These are phyloP conservation scores for Aspergillus phoenicis DNA, from an alignment of 2,329 filamentous ascomycete genomes.

Conservation along the genomic window DNA sequence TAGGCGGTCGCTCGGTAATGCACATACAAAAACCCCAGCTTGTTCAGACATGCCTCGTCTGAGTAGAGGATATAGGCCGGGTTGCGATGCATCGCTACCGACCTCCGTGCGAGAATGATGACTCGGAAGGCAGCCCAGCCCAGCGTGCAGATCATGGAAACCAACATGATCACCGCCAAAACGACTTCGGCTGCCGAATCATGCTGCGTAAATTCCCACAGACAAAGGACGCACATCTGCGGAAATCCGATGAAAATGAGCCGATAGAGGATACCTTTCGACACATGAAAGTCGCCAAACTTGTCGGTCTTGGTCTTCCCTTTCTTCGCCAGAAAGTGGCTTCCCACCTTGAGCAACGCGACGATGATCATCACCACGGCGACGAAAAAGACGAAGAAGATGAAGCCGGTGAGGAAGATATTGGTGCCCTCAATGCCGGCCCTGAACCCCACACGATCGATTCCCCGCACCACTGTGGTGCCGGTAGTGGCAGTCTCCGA, in stretches of 20 bases:
- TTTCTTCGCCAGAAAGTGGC: constrained; percentile 71
- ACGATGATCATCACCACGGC: constrained; percentile 72
- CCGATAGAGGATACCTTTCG: constrained; percentile 91
- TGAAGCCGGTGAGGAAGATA: constrained; percentile 86
- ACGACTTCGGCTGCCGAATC: constrained; percentile 86
- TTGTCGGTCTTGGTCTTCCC: constrained; percentile 83
- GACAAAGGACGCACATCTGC: constrained; percentile 82
- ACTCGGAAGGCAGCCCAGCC: constrained; percentile 87
- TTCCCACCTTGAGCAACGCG: constrained; percentile 75
- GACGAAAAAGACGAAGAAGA: constrained; percentile 85
- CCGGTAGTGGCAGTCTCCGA: constrained; percentile 47
- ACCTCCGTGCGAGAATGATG: constrained; percentile 81
- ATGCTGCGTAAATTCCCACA: constrained; percentile 86
- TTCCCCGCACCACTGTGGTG: constrained; percentile 69
- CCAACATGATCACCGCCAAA: constrained; percentile 82
- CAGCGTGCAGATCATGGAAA: constrained; percentile 75
- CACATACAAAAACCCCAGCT: constrained; percentile 96
- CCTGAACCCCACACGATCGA: constrained; percentile 84
- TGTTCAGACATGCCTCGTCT: constrained; percentile 85
- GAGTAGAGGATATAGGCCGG: constrained; percentile 95
- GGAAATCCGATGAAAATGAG: constrained; percentile 87
- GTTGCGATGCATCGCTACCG: constrained; percentile 87
- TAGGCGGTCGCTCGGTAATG: constrained; percentile 94
- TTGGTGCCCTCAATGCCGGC: constrained; percentile 85
- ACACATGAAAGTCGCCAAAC: constrained; percentile 89